These are phyloP conservation scores for Claviceps paspali DNA, from an alignment of 2,329 filamentous ascomycete genomes.

Conservation along the genomic window DNA sequence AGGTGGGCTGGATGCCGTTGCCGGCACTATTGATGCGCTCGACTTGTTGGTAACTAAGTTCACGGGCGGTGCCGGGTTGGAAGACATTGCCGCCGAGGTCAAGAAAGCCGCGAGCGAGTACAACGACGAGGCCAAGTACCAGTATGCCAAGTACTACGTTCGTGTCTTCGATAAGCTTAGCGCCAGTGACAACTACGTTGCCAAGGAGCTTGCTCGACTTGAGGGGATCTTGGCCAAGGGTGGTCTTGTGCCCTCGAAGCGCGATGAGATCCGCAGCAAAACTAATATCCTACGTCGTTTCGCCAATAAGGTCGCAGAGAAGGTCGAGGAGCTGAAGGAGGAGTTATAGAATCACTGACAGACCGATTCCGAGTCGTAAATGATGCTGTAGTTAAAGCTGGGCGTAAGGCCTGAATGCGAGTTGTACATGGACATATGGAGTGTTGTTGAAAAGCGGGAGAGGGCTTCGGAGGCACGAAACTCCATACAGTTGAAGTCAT, in stretches of 20 bases:
- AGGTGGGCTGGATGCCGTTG: conserved; percentile 61
- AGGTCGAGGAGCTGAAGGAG: conserved; percentile 37
- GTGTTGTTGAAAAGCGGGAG: background rate
- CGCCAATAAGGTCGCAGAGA: conserved; percentile 40
- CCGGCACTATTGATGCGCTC: conserved; percentile 68
- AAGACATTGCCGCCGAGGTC: conserved; percentile 53
- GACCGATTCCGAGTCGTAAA: conserved; percentile 1
- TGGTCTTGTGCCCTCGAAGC: conserved; percentile 68
- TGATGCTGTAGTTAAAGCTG: no score
- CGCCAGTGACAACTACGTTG: conserved; percentile 61
- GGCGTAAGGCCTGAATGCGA: no score
- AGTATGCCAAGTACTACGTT: conserved; percentile 88
- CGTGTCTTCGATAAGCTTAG: conserved; percentile 76
- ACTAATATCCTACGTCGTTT: conserved; percentile 81
- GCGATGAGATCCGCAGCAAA: conserved; percentile 74
- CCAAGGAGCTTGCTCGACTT: conserved; percentile 74
- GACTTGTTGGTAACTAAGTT: conserved; percentile 65
- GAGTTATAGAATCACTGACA: conserved; percentile 14
- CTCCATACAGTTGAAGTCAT: background rate
- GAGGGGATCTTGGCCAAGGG: conserved; percentile 74
- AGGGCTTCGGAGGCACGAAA: background rate
- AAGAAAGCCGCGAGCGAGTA: conserved; percentile 54
- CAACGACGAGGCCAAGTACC: conserved; percentile 46
- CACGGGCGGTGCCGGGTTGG: conserved; percentile 43
- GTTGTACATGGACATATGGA: background rate